Percentiles rank a stretch among this genome's conserved stretches.
phyloP scores from a whole-genome alignment of 306 rosid genomes.

The Begonia masoniana region DNA sequence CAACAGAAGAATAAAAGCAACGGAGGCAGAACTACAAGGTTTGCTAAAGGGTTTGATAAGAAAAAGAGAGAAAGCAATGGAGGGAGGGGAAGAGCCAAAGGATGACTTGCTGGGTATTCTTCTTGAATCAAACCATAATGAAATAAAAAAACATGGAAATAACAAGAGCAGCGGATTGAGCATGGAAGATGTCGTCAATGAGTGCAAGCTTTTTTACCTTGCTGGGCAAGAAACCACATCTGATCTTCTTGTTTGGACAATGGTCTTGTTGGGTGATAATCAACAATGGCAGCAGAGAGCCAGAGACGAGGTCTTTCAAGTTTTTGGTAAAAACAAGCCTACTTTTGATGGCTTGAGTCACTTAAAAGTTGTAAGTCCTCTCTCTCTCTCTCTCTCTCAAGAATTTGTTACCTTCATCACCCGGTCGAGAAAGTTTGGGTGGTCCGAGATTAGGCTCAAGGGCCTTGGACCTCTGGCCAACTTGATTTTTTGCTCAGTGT shows the following conservation, averaged over 20 bases:
- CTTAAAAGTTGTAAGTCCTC: constrained; percentile 38
- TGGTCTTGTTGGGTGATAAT: constrained; percentile 23
- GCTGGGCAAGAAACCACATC: constrained; percentile 55
- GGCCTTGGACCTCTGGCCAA: no score
- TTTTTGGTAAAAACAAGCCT: constrained; percentile 23
- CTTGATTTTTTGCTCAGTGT: no score
- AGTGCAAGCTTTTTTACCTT: constrained; percentile 36
- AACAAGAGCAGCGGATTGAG: constrained; percentile 28
- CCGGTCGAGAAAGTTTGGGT: no score
- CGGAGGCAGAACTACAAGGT: constrained; percentile 9
- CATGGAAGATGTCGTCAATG: constrained; percentile 27
- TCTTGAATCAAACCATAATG: constrained; percentile 30
- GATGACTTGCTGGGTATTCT: constrained; percentile 14
- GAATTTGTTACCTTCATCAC: no score
- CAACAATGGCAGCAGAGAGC: constrained; percentile 42
- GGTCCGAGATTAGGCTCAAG: no score
- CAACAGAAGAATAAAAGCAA: constrained; percentile 21
- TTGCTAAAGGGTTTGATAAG: constrained; percentile 9
- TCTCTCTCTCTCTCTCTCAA: neutral
- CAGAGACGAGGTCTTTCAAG: constrained; percentile 34
- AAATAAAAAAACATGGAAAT: constrained; percentile 23
- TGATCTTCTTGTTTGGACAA: constrained; percentile 35
- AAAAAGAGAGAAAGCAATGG: constrained; percentile 21
- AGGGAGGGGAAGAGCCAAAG: constrained; percentile 7
- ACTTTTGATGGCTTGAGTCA: constrained; percentile 8